These are phyloP conservation scores for Zoysia pacifica DNA, from an alignment of 176 grass and related monocot genomes.

Conservation along the genomic window DNA sequence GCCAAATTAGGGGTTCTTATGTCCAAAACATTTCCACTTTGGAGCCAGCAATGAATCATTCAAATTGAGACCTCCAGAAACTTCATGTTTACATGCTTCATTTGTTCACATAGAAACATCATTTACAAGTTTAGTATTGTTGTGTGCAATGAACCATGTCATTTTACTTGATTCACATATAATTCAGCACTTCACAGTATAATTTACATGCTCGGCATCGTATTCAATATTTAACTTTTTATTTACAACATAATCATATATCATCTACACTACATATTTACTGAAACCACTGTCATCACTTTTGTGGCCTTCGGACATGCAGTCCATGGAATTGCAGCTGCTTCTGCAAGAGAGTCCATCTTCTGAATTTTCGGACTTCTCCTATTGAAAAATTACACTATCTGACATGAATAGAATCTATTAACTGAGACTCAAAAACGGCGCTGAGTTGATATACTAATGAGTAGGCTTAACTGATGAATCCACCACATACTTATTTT, in stretches of 20 bases:
- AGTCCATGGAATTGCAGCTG: constrained; percentile 79
- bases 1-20: too few relatives aligned
- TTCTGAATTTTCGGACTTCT: constrained; percentile 59
- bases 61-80: too few relatives aligned
- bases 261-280: constrained; percentile 45
- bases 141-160: too few relatives aligned
- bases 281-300: constrained; percentile 45
- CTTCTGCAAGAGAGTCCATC: constrained; percentile 61
- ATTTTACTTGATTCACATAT: too few relatives aligned
- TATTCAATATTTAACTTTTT: constrained; percentile 53
- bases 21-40: too few relatives aligned
- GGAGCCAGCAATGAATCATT: too few relatives aligned
- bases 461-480: constrained; percentile 41
- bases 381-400: constrained; percentile 40
- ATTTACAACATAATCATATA: constrained; percentile 68
- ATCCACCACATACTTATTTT: constrained; percentile 51
- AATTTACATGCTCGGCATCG: constrained; percentile 66
- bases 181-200: constrained; percentile 34
- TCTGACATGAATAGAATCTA: constrained; percentile 55
- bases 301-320: constrained; percentile 62
- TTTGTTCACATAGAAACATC: constrained; percentile 35
- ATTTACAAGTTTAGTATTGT: too few relatives aligned
- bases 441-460: constrained; percentile 40
- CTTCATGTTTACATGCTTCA: constrained; percentile 46
- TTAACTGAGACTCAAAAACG: constrained; percentile 58